Base-by-base conservation (phyloP, 2,329 filamentous ascomycete genomes). In the Didymella keratinophila region DNA sequence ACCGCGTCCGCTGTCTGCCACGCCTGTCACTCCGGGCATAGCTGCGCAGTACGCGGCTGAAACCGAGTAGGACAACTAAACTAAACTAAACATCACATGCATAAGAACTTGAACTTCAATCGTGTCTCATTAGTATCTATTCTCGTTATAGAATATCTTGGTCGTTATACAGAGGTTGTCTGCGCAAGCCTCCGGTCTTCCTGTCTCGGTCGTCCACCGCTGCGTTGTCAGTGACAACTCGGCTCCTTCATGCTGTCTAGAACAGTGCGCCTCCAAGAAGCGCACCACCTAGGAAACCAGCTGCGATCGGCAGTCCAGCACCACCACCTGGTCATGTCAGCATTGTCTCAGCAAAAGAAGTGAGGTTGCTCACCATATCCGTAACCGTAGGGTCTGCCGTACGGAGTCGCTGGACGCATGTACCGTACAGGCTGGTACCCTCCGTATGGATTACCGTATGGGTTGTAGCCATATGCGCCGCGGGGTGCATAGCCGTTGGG, bases 371-470 rank as follows among this genome's bases (percentile, higher is more conserved):
- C 51, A n/a, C 76, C 76, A 61, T 78, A 77, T 5, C 75, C 74
- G 47, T 71, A 72, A 1, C 75, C 75, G 52, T 72, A 71, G 2
- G 72, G 72, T 48, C 76, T 70, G 0, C 69, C 72, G 64, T 87
- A 87, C 27, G 81, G 79, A 27, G 73, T 71, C 16, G 66, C 68
- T 1, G 85, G 85, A 43, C 83, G 77, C 39, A 83, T 72, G 65
- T 79, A 86, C 50, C 81, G 72, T 7, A 79, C 79, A 3, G 80
- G 80, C 54, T 79, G 78, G 68, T 85, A 86, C 36, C 78, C 80
- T 30, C 70, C 72, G 71, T 80, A 84, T 5, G 80, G 82, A 61
- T 79, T 82, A 21, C 55, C 72, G 64, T 78, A 80, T 1, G 58
- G 52, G 21, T 79, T 78, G 61, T 78, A 78, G 8, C 71, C 78